These are phyloP conservation scores for Penstemon newberryi DNA, from an alignment of 257 asterid genomes.

Conservation along the genomic window DNA sequence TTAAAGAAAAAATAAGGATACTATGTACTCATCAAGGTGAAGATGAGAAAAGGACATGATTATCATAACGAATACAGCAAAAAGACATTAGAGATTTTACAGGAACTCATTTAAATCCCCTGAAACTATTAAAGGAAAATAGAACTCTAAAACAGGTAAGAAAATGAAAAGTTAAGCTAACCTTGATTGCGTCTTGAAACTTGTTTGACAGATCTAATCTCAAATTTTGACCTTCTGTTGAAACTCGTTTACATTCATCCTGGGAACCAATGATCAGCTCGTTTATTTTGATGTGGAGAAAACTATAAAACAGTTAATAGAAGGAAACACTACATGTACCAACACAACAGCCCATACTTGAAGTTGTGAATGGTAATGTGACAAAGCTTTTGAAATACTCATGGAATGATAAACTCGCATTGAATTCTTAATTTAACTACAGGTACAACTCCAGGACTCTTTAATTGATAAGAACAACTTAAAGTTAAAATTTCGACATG, in stretches of 20 bases:
- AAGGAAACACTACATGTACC: neutral
- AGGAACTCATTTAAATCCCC: conserved; percentile 9
- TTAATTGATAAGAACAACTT: neutral
- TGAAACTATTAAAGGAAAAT: neutral
- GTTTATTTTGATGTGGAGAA: neutral
- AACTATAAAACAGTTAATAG: neutral
- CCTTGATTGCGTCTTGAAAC: conserved; percentile 98
- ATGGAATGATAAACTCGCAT: neutral
- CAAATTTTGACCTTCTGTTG: conserved; percentile 85
- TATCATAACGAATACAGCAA: conserved; percentile 21
- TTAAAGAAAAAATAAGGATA: neutral
- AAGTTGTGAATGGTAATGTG: neutral
- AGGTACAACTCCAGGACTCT: neutral
- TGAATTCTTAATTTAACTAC: neutral
- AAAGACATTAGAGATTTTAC: conserved; percentile 5
- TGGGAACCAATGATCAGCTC: conserved; percentile 33
- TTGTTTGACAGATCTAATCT: conserved; percentile 86
- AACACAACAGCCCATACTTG: neutral
- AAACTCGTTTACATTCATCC: conserved; percentile 95
- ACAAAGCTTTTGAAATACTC: neutral
- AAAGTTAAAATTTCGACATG: neutral
- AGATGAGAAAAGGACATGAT: conserved; percentile 1
- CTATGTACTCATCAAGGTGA: neutral
- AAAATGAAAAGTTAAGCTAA: conserved; percentile 31
- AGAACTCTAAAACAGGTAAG: conserved; percentile 16